Conservation (phyloP, 2,329 filamentous ascomycete genomes). For the Monilinia fructigena region DNA sequence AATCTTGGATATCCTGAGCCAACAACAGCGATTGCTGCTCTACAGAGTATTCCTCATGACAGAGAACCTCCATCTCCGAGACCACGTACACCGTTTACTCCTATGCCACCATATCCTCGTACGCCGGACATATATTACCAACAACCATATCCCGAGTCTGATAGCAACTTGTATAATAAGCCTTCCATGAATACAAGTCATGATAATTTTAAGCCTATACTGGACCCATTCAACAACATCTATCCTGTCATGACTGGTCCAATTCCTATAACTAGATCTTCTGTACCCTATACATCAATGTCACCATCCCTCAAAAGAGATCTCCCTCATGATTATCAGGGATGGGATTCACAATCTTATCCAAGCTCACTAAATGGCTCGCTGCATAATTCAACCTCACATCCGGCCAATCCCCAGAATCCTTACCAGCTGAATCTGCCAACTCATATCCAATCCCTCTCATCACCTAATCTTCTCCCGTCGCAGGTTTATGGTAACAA, state of each 20-base stretch:
- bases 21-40: conserved; percentile 14
- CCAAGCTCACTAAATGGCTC: conserved; percentile 25
- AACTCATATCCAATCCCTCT: conserved; percentile 15
- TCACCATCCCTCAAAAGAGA: conserved; percentile 15
- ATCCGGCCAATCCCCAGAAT: conserved; percentile 20
- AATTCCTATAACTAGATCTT: conserved; percentile 29
- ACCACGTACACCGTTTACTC: conserved; percentile 8
- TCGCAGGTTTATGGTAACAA: conserved; percentile 18
- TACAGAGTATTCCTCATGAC: conserved; percentile 17
- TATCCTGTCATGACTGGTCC: conserved; percentile 34
- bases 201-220: not conserved
- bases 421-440: conserved; percentile 22
- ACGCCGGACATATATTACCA: conserved; percentile 21
- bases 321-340: conserved; percentile 27
- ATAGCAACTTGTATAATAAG: conserved; percentile 2
- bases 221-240: conserved; percentile 24
- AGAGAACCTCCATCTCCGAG: not conserved
- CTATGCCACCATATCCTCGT: conserved; percentile 26
- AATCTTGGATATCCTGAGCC: conserved; percentile 24
- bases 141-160: conserved; percentile 6
- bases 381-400: not conserved
- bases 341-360: conserved; percentile 29
- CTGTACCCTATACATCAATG: conserved; percentile 10
- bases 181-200: conserved; percentile 19
- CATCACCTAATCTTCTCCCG: conserved; percentile 27